Evolutionary conservation across 768 basidiomycete genomes (phyloP), one percentile per base, ranked within the genome.

Genomic region (Phaeotremella fagi): DNA sequence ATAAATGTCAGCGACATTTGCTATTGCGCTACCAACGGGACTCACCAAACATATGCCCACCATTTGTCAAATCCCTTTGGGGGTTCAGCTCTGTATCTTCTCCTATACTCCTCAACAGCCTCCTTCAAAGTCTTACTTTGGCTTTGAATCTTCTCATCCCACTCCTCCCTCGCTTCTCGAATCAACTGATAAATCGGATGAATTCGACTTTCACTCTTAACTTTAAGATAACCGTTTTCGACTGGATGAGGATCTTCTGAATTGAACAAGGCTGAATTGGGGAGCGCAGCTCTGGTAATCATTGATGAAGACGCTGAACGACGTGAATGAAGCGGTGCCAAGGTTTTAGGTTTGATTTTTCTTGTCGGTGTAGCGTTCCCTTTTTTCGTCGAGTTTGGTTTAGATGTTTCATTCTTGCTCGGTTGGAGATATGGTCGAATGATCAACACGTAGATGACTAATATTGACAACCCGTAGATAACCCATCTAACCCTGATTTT

Each of bases 111-210:
- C 27, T 42, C 41, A 7, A 70, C 66, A 0, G 68, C 71, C 18
- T 63, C 55, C 16, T 46, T 45, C 25, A 72, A 55, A 12, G 71
- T 68, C 53, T 45, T 56, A 27, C 56, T 59, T 61, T 72, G 71
- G 47, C 50, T 43, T 1, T 35, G 46, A 16, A 57, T 48, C 63
- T 72, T 72, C 3, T 47, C 51, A 24, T 64, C 62, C 73, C 73
- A 75, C 3, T 62, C 36, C 3, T 53, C 45, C 37, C 66, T 54
- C 0, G 66, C 64, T 46, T 66, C 63, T 3, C 53, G 12, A 45
- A 73, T 67, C 33, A 75, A 66, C 57, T 73, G 70, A 44, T 66
- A 60, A 43, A 75, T 69, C 9, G 73, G 73, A 45, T 75, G 73
- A 0, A 65, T 52, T 15, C 58, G 59, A 12, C 62, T 56, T 16